Base-by-base conservation (phyloP, 495 filamentous ascomycete species). In the Wilcoxina mikolae region DNA sequence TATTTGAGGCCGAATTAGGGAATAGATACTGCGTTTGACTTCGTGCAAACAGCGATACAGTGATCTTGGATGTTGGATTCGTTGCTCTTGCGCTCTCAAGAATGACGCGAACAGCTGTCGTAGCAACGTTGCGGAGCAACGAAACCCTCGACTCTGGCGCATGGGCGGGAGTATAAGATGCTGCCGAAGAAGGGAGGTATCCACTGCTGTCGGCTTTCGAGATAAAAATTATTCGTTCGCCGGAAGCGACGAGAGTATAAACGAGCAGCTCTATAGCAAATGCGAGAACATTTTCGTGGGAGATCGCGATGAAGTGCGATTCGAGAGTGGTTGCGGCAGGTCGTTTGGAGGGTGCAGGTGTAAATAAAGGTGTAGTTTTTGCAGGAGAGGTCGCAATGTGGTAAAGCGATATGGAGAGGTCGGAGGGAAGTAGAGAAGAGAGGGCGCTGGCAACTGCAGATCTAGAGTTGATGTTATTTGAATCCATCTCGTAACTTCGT, bases 121-220 rank as follows among this genome's bases (percentile, higher is more conserved):
- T 76, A 29, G 78, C 78, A 47, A 95, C 74, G 15, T 79, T 70
- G 64, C 79, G 78, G 26, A 95, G 72, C 0, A 85, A 78, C 1
- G 87, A 95, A 18, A 57, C 52, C 11, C 57, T 53, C 9, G 53
- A 29, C 0, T 54, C 53, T 10, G 55, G 28, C 11, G 54, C 15
- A 4, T 45, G 48, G 18, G n/a, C 17, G 41, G 24, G 35, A 3
- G 33, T 35, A 23, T 67, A 66, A 2, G 63, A 62, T 9, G 63
- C 52, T 48, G 57, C 39, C 3, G 51, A 51, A 4, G 54, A 38
- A 1, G 81, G 76, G 24, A 95, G 69, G 60, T 85, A 90, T 44
- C 91, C 91, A 1, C 89, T 95, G 15, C 90, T 95, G 68, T 99
- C 91, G 46, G 91, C 91, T 70, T 99, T 99, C 53, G 87, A 88